A percentile compares a stretch with the other conserved stretches of the same genome.
phyloP scores from a whole-genome alignment of 2,329 filamentous ascomycete genomes.

The Davidsoniella virescens region DNA sequence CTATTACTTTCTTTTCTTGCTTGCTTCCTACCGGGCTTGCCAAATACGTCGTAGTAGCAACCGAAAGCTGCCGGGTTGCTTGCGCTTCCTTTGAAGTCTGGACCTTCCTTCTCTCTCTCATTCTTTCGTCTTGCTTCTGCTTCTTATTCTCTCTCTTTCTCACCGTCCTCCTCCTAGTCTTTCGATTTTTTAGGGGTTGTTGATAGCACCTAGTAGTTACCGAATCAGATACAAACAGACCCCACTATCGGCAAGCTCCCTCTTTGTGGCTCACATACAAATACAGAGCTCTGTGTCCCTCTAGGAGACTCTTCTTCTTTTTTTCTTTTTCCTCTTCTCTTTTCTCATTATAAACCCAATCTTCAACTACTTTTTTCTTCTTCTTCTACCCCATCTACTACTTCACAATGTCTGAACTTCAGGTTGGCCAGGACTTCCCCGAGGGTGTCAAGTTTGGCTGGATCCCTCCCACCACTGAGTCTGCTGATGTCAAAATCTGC shows the following conservation, averaged over 20 bases:
- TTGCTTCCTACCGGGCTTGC: too few relatives aligned
- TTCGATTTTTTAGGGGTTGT: too few relatives aligned
- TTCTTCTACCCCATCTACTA: slow-evolving; percentile 2
- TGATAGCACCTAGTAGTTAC: background rate
- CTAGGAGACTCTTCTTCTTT: background rate
- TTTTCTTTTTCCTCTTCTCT: background rate
- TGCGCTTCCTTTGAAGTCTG: too few relatives aligned
- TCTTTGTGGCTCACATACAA: slow-evolving; percentile 3
- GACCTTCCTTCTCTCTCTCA: too few relatives aligned
- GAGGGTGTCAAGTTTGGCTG: slow-evolving; percentile 68
- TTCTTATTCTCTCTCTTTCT: too few relatives aligned
- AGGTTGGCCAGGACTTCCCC: slow-evolving; percentile 73
- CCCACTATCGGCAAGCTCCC: background rate
- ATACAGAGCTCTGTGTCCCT: slow-evolving; percentile 1
- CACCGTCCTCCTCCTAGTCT: too few relatives aligned
- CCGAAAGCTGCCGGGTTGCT: too few relatives aligned
- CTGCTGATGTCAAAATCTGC: slow-evolving; percentile 53
- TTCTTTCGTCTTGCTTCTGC: too few relatives aligned
- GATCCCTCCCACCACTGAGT: slow-evolving; percentile 59
- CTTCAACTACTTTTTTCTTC: background rate
- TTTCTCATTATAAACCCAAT: background rate
- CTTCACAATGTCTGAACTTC: slow-evolving; percentile 43
- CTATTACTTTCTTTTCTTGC: background rate
- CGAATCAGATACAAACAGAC: background rate
- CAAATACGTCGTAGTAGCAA: too few relatives aligned